phyloP scores from a whole-genome alignment of 805 yeast genomes.

The Lipomyces kockii region DNA sequence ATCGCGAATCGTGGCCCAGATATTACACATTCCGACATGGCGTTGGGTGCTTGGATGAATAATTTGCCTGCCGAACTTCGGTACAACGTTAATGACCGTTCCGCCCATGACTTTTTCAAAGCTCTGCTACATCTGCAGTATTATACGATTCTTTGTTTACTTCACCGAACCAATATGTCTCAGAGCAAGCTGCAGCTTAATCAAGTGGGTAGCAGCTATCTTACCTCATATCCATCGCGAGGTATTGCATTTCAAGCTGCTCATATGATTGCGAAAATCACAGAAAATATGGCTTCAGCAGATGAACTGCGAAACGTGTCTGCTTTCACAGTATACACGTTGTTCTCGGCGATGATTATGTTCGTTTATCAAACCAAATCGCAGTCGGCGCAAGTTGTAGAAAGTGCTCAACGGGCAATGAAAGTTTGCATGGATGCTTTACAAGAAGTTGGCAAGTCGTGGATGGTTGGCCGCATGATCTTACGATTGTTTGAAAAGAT shows the following conservation, averaged over 20 bases:
- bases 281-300: slow-evolving; percentile 58
- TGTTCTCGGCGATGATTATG: slow-evolving; percentile 69
- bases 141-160: slow-evolving; percentile 70
- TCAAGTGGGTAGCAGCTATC: slow-evolving; percentile 19
- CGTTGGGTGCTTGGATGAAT: slow-evolving; percentile 78
- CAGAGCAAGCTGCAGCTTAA: slow-evolving; percentile 39
- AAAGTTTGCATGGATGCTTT: slow-evolving; percentile 47
- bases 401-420: slow-evolving; percentile 48
- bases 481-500: slow-evolving; percentile 55
- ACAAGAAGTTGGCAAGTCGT: slow-evolving; percentile 53
- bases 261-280: slow-evolving; percentile 68
- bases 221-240: slow-evolving; percentile 65
- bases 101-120: slow-evolving; percentile 59
- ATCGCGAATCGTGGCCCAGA: slow-evolving; percentile 52
- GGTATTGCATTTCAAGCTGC: slow-evolving; percentile 84
- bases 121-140: slow-evolving; percentile 69
- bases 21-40: slow-evolving; percentile 68
- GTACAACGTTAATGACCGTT: slow-evolving; percentile 61
- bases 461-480: slow-evolving; percentile 59
- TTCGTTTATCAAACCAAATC: slow-evolving; percentile 69
- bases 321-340: slow-evolving; percentile 61
- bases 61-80: slow-evolving; percentile 65
- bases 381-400: slow-evolving; percentile 45
- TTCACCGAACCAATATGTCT: slow-evolving; percentile 70
- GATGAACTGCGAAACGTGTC: slow-evolving; percentile 59